These are phyloP conservation scores for Starmerella floris DNA, from an alignment of 805 yeast genomes.

Conservation along the genomic window DNA sequence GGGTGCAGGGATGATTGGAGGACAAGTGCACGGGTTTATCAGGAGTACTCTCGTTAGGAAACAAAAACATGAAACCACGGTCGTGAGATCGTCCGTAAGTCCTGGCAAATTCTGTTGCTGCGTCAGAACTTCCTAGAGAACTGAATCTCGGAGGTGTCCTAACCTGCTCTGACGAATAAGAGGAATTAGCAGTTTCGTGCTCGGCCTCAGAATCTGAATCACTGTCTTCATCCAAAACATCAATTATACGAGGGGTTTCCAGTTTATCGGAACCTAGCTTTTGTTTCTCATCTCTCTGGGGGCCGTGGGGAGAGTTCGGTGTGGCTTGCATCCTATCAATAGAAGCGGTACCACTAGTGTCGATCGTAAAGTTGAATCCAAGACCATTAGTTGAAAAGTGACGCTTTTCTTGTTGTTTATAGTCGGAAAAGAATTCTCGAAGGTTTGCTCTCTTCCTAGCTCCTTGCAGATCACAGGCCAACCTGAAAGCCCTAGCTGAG, in stretches of 20 bases:
- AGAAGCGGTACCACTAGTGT: constrained; percentile 6
- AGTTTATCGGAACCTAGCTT: not conserved
- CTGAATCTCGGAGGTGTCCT: constrained; percentile 16
- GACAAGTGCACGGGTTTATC: constrained; percentile 7
- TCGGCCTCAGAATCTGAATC: constrained; percentile 12
- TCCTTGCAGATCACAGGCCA: constrained; percentile 4
- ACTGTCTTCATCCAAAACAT: not conserved
- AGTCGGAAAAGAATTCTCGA: not conserved
- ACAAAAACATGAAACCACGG: constrained; percentile 14
- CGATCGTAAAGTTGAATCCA: constrained; percentile 10
- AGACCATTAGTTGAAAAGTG: constrained; percentile 6
- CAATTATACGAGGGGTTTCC: not conserved
- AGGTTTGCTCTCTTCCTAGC: not conserved
- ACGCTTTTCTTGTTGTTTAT: not conserved
- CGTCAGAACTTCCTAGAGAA: constrained; percentile 16
- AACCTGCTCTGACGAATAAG: not conserved
- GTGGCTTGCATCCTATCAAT: constrained; percentile 2
- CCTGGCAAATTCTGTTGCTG: constrained; percentile 19
- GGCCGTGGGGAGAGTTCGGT: not conserved
- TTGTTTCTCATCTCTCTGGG: not conserved
- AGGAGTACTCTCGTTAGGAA: constrained; percentile 13
- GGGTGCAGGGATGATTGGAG: constrained; percentile 12
- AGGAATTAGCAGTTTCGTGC: not conserved
- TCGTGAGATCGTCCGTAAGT: constrained; percentile 16
- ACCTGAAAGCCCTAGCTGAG: constrained; percentile 9